These are phyloP conservation scores for Oryza longistaminata DNA, from an alignment of 176 grass and related monocot genomes.

Conservation along the genomic window DNA sequence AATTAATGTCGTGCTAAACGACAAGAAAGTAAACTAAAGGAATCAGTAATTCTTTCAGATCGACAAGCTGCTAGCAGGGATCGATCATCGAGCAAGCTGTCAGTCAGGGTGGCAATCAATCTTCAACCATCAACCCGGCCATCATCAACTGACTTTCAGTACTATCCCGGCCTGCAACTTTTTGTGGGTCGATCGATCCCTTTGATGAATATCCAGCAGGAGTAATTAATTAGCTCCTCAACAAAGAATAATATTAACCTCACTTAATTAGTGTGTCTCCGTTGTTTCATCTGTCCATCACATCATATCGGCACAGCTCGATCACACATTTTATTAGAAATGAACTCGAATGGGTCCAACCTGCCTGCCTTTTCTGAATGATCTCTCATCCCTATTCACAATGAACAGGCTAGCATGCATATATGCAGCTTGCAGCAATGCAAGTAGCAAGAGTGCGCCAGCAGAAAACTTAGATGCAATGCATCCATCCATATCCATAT, in stretches of 20 bases:
- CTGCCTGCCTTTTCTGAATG: neutral
- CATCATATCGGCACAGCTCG: neutral
- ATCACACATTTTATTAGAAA: neutral
- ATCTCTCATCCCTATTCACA: neutral
- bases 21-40: too few species aligned
- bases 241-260: too few species aligned
- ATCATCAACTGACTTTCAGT: neutral
- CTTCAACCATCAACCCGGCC: neutral
- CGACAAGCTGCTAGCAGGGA: too few species aligned
- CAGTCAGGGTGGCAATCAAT: neutral
- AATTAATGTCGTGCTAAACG: too few species aligned
- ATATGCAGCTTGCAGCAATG: neutral
- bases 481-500: too few species aligned
- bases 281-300: too few species aligned
- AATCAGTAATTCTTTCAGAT: too few species aligned
- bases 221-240: too few species aligned
- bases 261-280: too few species aligned
- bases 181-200: neutral
- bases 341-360: neutral
- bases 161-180: neutral
- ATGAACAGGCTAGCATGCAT: neutral
- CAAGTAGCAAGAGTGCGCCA: neutral
- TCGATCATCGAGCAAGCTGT: neutral
- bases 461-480: neutral
- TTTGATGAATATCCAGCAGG: too few species aligned